Percentiles rank a stretch among this genome's conserved stretches.
These are phyloP conservation scores for Skeletonema potamos DNA, from an alignment of 108 stramenopile species.

Conservation along the genomic window DNA sequence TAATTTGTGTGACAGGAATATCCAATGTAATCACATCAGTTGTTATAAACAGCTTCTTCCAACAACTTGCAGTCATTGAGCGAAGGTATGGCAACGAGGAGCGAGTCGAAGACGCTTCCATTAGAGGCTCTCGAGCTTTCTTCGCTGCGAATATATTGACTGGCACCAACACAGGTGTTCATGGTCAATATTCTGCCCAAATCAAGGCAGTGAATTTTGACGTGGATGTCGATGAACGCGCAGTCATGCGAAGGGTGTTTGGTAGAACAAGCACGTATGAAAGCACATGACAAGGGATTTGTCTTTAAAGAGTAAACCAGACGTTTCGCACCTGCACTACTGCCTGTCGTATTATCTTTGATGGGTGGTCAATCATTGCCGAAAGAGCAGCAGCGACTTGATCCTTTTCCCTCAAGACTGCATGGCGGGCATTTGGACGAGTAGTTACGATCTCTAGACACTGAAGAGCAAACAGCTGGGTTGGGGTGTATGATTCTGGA, in stretches of 20 bases:
- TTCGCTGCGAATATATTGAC: conserved; percentile 58
- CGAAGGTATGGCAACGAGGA: conserved; percentile 35
- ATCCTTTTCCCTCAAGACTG: conserved; percentile 36
- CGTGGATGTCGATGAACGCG: conserved; percentile 20
- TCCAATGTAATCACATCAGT: conserved; percentile 83
- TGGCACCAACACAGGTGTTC: conserved; percentile 59
- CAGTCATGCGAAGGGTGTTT: conserved; percentile 12
- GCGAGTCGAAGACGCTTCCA: conserved; percentile 47
- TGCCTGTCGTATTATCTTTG: conserved; percentile 27
- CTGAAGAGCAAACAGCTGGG: conserved; percentile 29
- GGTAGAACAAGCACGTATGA: neutral
- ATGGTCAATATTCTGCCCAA: conserved; percentile 8
- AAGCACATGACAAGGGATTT: neutral
- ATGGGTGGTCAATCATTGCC: conserved; percentile 34
- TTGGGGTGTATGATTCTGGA: conserved; percentile 27
- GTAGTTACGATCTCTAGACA: conserved; percentile 37
- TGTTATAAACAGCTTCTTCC: conserved; percentile 72
- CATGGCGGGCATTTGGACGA: conserved; percentile 17
- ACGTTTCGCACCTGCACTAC: conserved; percentile 45
- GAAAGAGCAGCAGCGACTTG: conserved; percentile 35
- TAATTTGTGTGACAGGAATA: conserved; percentile 68
- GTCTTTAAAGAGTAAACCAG: conserved; percentile 29
- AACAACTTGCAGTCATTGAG: conserved; percentile 47
- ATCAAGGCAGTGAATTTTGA: conserved; percentile 18
- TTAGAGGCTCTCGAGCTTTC: conserved; percentile 46